Evolutionary conservation across 2,329 filamentous ascomycete species (phyloP), one percentile per base, ranked within the genome.

Genomic region (Aspergillus ochraceus): DNA sequence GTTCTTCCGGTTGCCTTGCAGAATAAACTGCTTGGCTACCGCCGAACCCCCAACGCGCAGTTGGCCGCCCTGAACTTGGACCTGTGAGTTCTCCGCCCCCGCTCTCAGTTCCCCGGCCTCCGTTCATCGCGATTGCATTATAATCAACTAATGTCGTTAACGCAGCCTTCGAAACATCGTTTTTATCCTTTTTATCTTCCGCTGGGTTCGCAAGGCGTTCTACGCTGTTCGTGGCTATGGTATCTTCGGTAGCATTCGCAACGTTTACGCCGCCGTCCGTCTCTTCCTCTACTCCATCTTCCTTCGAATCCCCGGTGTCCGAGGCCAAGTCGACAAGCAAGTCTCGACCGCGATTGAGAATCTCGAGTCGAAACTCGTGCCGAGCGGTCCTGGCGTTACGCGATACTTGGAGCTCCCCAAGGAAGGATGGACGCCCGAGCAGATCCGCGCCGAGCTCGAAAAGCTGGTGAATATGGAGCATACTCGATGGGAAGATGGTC

Each of bases 401-500:
- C 86, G 90, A 64, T 90, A 95, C 76, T 81, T 91, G 26, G 82
- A 84, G 6, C 82, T 99, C 17, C 95, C 95, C 4, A 89, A 89
- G 74, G 87, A 94, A 71, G 94, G 93, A 73, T 91, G 93, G 88
- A 83, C 85, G 26, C 83, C 88, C 47, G 92, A 97, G 19, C 86
- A 88, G 63, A 85, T 99, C 47, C 86, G 88, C 67, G 85, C 86
- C 61, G 94, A 97, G 81, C 84, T 99, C 62, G 86, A 88, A 61
- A 86, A 87, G 66, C 82, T 99, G 66, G 88, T 89, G 17, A 87
- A 84, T 52, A 90, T 99, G 90, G 89, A 97, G 70, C 95, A 98
- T 77, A 97, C 93, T 2, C 86, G 90, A 65, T 99, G 95, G 95
- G 95, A 99, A 78, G 94, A 98, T 75, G 95, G 95, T 9, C 89